Evolutionary conservation across 2,329 filamentous ascomycete genomes (phyloP).

Genomic region (Sporothrix protearum): DNA sequence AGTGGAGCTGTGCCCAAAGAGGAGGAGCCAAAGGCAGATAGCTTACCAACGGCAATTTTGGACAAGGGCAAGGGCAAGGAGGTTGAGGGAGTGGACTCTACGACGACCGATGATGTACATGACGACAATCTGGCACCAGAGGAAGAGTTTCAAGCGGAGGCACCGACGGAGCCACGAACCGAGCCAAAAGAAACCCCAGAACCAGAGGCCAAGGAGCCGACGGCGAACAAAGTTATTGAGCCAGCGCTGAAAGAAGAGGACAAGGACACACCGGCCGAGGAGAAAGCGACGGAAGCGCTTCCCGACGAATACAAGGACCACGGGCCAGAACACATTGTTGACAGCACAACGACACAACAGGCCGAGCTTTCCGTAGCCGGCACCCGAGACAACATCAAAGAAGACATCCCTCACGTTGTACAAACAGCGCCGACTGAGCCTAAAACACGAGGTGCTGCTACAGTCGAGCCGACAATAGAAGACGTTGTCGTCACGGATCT

Average conservation of each 20-base stretch:
- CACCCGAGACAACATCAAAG: no score
- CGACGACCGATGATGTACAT: no score
- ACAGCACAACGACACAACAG: neutral
- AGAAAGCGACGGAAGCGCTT: no score
- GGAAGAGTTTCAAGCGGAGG: no score
- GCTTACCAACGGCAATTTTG: neutral
- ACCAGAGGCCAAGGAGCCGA: no score
- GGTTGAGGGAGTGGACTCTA: neutral
- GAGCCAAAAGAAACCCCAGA: neutral
- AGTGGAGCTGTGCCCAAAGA: neutral
- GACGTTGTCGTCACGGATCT: neutral
- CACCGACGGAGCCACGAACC: neutral
- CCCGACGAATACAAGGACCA: neutral
- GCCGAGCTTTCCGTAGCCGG: neutral
- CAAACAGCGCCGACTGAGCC: neutral
- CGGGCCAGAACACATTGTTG: neutral
- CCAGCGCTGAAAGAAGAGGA: neutral
- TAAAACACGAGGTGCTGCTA: neutral
- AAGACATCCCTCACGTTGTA: neutral
- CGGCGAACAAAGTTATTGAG: neutral
- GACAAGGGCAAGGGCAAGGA: slow-evolving; percentile 27
- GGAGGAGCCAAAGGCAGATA: neutral
- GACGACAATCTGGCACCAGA: neutral
- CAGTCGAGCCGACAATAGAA: neutral
- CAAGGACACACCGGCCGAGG: neutral